phyloP scores from a whole-genome alignment of 768 basidiomycete genomes.

The Leccinum disarticulatum region DNA sequence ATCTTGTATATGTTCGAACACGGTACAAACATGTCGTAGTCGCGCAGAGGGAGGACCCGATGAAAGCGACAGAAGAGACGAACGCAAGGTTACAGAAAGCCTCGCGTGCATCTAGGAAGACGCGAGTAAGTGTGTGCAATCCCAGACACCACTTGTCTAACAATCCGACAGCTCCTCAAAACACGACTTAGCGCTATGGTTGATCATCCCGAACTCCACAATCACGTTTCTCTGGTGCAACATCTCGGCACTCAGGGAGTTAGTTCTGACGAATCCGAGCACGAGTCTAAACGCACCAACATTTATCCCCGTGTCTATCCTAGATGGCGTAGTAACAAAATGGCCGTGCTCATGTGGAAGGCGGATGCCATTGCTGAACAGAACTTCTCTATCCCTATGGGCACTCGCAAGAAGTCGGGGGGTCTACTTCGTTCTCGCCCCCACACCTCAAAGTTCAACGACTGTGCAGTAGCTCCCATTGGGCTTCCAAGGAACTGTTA shows the following conservation, averaged over 20 bases:
- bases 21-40: not conserved
- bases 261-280: not conserved
- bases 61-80: not conserved
- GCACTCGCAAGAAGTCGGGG: not conserved
- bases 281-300: not conserved
- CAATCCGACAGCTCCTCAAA: not conserved
- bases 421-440: not conserved
- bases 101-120: not conserved
- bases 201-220: not conserved
- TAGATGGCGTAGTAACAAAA: not conserved
- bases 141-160: not conserved
- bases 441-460: not conserved
- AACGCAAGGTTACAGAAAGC: not conserved
- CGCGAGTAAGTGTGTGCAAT: not conserved
- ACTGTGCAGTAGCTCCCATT: too few relatives aligned
- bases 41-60: not conserved
- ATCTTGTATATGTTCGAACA: not conserved
- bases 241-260: not conserved
- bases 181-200: not conserved
- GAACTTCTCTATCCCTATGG: not conserved
- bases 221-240: not conserved
- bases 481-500: too few relatives aligned
- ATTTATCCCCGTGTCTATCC: not conserved
- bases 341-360: not conserved
- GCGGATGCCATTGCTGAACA: not conserved